phyloP scores from a whole-genome alignment of 768 basidiomycete species.

The Bullera alba region DNA sequence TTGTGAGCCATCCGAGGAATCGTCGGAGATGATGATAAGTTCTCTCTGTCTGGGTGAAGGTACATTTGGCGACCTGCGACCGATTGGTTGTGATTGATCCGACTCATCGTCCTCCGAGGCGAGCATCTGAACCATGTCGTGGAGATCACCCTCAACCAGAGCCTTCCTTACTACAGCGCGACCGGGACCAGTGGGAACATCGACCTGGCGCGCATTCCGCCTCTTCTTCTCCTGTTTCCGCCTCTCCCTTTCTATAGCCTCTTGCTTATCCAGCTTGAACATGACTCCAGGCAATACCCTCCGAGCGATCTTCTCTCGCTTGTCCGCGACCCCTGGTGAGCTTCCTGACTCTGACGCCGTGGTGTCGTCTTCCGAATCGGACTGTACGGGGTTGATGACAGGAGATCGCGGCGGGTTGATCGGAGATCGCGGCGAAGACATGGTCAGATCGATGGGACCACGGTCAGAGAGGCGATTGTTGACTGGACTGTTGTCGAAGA shows the following conservation, averaged over 20 bases:
- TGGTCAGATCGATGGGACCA: no score
- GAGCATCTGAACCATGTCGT: conserved; percentile 14
- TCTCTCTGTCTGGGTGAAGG: background rate
- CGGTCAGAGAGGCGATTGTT: no score
- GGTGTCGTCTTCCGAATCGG: background rate
- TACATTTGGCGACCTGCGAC: background rate
- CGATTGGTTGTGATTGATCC: background rate
- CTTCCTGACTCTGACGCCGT: background rate
- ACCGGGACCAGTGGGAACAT: conserved; percentile 23
- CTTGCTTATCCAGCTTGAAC: conserved; percentile 47
- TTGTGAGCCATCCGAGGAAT: conserved; percentile 12
- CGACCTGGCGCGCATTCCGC: background rate
- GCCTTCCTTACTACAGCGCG: conserved; percentile 51
- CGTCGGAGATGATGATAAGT: conserved; percentile 17
- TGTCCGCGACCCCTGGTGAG: no score
- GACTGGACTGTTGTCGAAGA: background rate
- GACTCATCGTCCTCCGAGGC: conserved; percentile 14
- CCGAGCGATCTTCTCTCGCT: conserved; percentile 25
- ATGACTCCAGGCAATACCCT: conserved; percentile 57
- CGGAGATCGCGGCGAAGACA: background rate
- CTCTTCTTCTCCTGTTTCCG: conserved; percentile 45
- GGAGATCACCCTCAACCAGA: conserved; percentile 12
- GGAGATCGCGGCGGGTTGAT: background rate
- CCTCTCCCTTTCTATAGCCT: conserved; percentile 17
- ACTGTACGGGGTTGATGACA: background rate